Evolutionary conservation across 75 land plant genomes (phyloP).

Genomic region (Cunninghamia lanceolata): DNA sequence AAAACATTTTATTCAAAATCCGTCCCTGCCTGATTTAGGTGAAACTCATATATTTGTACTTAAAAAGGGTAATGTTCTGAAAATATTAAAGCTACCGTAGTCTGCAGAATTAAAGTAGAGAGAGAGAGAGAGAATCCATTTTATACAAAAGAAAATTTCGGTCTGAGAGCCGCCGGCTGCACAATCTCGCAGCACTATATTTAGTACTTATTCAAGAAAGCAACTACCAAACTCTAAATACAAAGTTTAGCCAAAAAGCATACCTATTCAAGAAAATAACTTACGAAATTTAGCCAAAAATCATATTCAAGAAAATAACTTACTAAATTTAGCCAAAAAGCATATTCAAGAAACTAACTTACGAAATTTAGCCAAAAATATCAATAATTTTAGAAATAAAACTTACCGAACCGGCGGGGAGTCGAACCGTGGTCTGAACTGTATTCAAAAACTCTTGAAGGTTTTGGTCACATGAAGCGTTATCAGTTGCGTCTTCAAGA

Average conservation of each 20-base stretch:
- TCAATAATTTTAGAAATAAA: neutral
- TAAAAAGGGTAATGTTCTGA: too few species aligned
- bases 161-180: neutral
- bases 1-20: too few species aligned
- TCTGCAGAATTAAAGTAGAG: too few species aligned
- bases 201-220: neutral
- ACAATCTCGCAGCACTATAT: neutral
- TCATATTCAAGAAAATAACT: neutral
- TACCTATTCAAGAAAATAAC: too few species aligned
- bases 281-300: neutral
- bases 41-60: too few species aligned
- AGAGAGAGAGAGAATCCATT: too few species aligned
- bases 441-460: constrained; percentile 46
- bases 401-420: constrained; percentile 73
- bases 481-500: constrained; percentile 64
- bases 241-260: neutral
- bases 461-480: constrained; percentile 62
- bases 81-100: too few species aligned
- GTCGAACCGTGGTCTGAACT: constrained; percentile 34
- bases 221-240: too few species aligned
- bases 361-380: neutral
- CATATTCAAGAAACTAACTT: neutral
- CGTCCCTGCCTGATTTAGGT: too few species aligned
- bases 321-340: neutral
- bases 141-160: too few species aligned